Conservation (phyloP, 2,329 filamentous ascomycete genomes). For the Beauveria australis region DNA sequence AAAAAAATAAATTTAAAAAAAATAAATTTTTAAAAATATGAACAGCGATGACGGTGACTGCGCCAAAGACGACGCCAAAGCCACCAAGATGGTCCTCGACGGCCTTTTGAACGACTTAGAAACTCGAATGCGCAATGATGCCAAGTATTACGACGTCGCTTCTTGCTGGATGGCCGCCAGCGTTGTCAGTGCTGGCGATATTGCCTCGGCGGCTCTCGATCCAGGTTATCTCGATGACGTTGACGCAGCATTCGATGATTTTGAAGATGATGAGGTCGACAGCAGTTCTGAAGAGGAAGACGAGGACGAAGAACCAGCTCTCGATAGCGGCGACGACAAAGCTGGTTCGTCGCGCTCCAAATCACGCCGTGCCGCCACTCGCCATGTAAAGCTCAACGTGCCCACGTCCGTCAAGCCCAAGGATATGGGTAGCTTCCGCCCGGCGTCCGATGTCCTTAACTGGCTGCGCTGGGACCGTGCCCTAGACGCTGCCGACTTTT, state of each 20-base stretch:
- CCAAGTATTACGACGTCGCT: constrained; percentile 40
- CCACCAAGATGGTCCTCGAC: constrained; percentile 35
- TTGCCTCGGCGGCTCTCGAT: constrained; percentile 38
- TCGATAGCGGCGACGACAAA: neutral
- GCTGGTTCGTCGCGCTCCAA: constrained; percentile 12
- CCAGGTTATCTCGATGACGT: constrained; percentile 38
- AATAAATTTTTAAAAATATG: too few species aligned
- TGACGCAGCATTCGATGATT: constrained; percentile 29
- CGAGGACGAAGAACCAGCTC: neutral
- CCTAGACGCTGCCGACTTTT: constrained; percentile 45
- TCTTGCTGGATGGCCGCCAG: constrained; percentile 40
- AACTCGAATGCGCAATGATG: constrained; percentile 34
- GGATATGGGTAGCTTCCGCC: constrained; percentile 41
- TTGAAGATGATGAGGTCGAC: constrained; percentile 23
- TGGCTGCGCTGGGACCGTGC: constrained; percentile 51
- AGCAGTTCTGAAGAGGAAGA: constrained; percentile 8
- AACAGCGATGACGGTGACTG: constrained; percentile 17
- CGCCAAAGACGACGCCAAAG: constrained; percentile 32
- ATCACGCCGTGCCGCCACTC: constrained; percentile 9
- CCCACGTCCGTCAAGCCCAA: constrained; percentile 19
- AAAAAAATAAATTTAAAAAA: too few species aligned
- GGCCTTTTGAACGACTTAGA: constrained; percentile 40
- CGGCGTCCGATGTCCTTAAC: constrained; percentile 50
- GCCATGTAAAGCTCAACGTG: neutral
- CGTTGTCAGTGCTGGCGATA: constrained; percentile 28